These are phyloP conservation scores for Mucor racemosus DNA, from an alignment of 371 early-diverging fungal species.

Conservation along the genomic window DNA sequence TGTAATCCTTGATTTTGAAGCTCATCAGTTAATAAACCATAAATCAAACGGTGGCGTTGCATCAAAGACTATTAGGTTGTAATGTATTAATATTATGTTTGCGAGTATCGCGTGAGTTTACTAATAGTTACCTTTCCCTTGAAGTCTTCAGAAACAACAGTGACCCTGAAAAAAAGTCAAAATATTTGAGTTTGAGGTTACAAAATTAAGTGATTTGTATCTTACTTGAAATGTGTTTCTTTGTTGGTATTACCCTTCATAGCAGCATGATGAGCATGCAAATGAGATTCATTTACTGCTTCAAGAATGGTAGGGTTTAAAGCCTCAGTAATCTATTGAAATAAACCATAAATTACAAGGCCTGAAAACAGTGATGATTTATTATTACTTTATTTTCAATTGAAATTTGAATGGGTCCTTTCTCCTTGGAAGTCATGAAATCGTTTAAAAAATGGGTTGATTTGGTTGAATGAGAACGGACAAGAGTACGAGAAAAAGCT, in stretches of 20 bases:
- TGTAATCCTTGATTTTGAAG: slow-evolving; percentile 60
- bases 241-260: slow-evolving; percentile 75
- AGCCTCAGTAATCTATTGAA: slow-evolving; percentile 52
- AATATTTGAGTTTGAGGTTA: neutral
- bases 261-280: slow-evolving; percentile 76
- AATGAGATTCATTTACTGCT: slow-evolving; percentile 74
- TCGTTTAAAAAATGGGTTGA: slow-evolving; percentile 28
- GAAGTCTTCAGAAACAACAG: slow-evolving; percentile 68
- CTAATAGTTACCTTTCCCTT: slow-evolving; percentile 56
- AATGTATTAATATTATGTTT: neutral
- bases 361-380: too few relatives aligned
- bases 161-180: slow-evolving; percentile 46
- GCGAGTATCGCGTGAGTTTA: neutral
- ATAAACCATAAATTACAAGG: neutral
- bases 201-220: neutral
- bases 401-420: slow-evolving; percentile 48
- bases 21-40: slow-evolving; percentile 61
- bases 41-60: slow-evolving; percentile 74
- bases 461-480: neutral
- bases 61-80: slow-evolving; percentile 45
- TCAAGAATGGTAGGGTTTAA: slow-evolving; percentile 62
- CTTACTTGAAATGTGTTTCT: slow-evolving; percentile 78
- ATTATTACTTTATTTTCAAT: slow-evolving; percentile 46
- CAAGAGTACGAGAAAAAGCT: slow-evolving; percentile 1
- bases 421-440: slow-evolving; percentile 39